Percentiles rank a stretch among this genome's conserved stretches.
Conservation (phyloP, 139 green algal species). For the Micractinium sp. region DNA sequence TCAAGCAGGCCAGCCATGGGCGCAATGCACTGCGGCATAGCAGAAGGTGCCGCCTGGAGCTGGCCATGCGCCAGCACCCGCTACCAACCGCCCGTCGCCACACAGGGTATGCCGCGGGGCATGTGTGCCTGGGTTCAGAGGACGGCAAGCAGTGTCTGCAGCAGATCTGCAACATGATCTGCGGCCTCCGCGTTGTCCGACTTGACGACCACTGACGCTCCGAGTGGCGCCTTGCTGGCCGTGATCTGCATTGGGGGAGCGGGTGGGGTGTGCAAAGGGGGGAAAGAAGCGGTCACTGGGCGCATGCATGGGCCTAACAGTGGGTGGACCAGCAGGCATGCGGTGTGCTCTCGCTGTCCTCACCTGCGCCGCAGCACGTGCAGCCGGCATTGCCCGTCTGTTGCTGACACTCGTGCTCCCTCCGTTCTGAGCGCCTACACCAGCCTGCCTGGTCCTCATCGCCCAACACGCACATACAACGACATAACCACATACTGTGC, state of each 20-base stretch:
- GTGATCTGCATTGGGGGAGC: slow-evolving; percentile 12
- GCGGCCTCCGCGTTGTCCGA: not conserved
- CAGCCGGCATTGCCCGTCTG: not conserved
- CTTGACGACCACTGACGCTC: slow-evolving; percentile 25
- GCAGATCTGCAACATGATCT: slow-evolving; percentile 32
- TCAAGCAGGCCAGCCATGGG: too few relatives aligned
- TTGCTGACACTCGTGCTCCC: not conserved
- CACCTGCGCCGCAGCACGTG: too few relatives aligned
- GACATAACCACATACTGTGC: not conserved
- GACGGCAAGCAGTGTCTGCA: slow-evolving; percentile 34
- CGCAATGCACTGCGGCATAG: too few relatives aligned
- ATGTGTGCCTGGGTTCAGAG: too few relatives aligned
- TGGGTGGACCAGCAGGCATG: not conserved
- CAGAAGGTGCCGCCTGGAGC: too few relatives aligned
- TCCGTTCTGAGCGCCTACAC: not conserved
- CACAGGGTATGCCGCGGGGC: too few relatives aligned
- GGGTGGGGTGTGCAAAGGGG: too few relatives aligned
- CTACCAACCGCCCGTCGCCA: too few relatives aligned
- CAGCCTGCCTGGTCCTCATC: not conserved
- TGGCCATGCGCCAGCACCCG: too few relatives aligned
- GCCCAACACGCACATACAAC: not conserved
- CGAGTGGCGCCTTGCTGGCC: slow-evolving; percentile 4
- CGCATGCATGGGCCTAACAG: too few relatives aligned
- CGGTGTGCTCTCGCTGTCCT: too few relatives aligned
- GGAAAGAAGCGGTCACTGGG: too few relatives aligned